Evolutionary conservation across 371 early-diverging fungal genomes (phyloP), one percentile per base, ranked within the genome.

Genomic region (Mucor lusitanicus): DNA sequence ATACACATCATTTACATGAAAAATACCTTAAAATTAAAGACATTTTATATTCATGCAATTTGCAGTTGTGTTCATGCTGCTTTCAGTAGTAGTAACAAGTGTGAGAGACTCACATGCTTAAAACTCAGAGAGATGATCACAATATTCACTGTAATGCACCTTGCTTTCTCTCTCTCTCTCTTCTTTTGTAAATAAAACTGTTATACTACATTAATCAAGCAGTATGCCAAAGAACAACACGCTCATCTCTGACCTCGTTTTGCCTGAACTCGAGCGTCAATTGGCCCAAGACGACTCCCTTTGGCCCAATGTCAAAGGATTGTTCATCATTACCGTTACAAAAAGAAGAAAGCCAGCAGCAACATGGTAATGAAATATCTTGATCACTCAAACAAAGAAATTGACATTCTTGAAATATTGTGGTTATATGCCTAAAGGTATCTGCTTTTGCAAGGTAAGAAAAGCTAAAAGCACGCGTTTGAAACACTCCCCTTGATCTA

Each of bases 61-160:
- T 53, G 27, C 27, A 27, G 23, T 15, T 27, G 55, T 54, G 30
- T 28, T 2, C 55, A 30, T 28, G 15, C 15, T 33, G 32, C 15
- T 25, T 15, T 11, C 6, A 30, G 33, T 5, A 12, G 23, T 39
- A 59, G 12, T 23, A 59, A 39, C 17, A 39, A 39, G 59, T 59
- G 59, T 59, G 59, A 59, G 59, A 59, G 59, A 39, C 40, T 59
- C 55, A 88, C 92, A 25, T 75, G 90, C 65, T 85, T 97, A 76
- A 86, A 83, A 23, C 85, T 85, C 27, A 86, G 87, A 13, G 93
- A 53, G 25, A 6, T 53, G 17, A 40, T 40, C 40, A 40, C 3
- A 11, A 4, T 13, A 53, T 27, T 46, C 46, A 53, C 12, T 25
- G 25, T 46, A 11, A 21, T 46, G 46, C 46, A 46, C 53, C 11